Conservation (phyloP, 345 rosid species). For the Trapa incisa region DNA sequence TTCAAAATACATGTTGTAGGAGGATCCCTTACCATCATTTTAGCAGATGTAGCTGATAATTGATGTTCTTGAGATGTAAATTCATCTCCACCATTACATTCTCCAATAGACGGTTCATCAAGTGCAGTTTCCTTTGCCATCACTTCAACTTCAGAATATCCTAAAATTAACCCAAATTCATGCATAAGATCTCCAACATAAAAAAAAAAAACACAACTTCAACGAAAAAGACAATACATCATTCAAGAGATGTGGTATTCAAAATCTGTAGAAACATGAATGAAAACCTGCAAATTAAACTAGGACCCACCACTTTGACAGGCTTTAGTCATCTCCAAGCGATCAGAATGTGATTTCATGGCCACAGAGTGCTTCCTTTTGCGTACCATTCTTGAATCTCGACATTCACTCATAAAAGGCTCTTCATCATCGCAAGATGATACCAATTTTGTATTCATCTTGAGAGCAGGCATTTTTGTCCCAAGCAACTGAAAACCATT, state of each 20-base stretch:
- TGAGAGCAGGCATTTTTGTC: constrained; percentile 11
- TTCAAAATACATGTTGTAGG: not conserved
- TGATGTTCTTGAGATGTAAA: not conserved
- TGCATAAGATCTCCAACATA: not conserved
- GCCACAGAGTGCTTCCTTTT: constrained; percentile 8
- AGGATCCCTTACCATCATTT: not conserved
- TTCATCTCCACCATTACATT: not conserved
- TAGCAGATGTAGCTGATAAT: not conserved
- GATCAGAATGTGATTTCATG: not conserved
- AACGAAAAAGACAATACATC: no score
- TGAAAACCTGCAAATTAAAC: not conserved
- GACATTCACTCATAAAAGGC: constrained; percentile 4
- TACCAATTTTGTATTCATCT: constrained; percentile 11
- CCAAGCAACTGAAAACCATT: not conserved
- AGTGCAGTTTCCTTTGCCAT: not conserved
- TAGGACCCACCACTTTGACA: constrained; percentile 6
- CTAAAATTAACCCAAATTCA: not conserved
- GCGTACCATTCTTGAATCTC: constrained; percentile 11
- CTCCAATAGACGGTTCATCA: not conserved
- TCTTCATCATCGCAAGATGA: constrained; percentile 5
- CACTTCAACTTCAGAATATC: not conserved
- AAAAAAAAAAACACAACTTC: no score
- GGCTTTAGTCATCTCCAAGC: not conserved
- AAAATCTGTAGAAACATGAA: not conserved
- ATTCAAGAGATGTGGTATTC: no score